A percentile compares a stretch with the other conserved stretches of the same genome.
Conservation (phyloP, 1,284 basidiomycete genomes). For the Clitocybe nebularis region DNA sequence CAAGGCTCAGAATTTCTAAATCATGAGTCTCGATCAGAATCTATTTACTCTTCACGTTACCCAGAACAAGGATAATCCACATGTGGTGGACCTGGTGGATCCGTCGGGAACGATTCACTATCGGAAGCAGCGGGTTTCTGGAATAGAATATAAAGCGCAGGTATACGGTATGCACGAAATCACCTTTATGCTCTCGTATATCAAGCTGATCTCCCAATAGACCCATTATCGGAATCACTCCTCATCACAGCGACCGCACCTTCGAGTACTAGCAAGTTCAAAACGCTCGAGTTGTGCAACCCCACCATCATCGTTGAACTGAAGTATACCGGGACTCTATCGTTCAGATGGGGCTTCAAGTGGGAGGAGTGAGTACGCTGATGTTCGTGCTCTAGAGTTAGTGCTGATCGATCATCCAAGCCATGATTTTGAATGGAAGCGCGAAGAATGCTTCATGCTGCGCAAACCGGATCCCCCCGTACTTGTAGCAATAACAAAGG, state of each 20-base stretch:
- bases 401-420: slow-evolving; percentile 31
- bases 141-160: slow-evolving; percentile 54
- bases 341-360: slow-evolving; percentile 74
- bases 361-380: slow-evolving; percentile 71
- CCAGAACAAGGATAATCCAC: slow-evolving; percentile 51
- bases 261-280: slow-evolving; percentile 61
- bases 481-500: slow-evolving; percentile 75
- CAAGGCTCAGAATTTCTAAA: slow-evolving; percentile 7
- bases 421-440: slow-evolving; percentile 79
- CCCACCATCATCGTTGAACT: slow-evolving; percentile 68
- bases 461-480: slow-evolving; percentile 84
- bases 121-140: slow-evolving; percentile 55
- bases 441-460: slow-evolving; percentile 76
- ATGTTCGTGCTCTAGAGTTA: neutral
- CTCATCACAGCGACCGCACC: slow-evolving; percentile 64
- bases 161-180: slow-evolving; percentile 51
- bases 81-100: slow-evolving; percentile 65
- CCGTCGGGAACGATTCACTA: slow-evolving; percentile 62
- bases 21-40: slow-evolving; percentile 77
- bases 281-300: slow-evolving; percentile 72
- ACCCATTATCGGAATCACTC: slow-evolving; percentile 63
- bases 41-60: slow-evolving; percentile 71
- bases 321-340: slow-evolving; percentile 67
- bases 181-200: neutral
- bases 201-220: slow-evolving; percentile 29